phyloP scores from a whole-genome alignment of 345 rosid genomes.

The Triadica sebifera region DNA sequence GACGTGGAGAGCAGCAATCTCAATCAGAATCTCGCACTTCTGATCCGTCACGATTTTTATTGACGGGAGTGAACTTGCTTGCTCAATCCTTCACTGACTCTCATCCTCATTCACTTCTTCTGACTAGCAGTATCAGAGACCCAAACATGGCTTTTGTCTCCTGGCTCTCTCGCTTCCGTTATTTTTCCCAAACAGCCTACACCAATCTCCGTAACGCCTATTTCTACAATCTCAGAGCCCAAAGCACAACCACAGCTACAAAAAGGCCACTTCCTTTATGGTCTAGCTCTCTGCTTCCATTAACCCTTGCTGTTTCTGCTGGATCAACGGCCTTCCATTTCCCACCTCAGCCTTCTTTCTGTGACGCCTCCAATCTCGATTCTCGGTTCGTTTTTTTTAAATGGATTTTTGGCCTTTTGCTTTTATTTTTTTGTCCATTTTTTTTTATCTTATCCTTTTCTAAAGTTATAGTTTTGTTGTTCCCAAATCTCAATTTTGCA shows the following conservation, averaged over 20 bases:
- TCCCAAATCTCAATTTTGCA: not conserved
- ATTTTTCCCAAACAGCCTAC: slow-evolving; percentile 32
- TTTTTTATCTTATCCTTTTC: not conserved
- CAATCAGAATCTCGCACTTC: too few species aligned
- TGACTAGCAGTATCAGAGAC: not conserved
- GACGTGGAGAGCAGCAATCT: too few species aligned
- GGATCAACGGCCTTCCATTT: slow-evolving; percentile 44
- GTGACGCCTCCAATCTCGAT: slow-evolving; percentile 45
- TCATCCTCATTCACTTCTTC: not conserved
- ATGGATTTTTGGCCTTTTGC: not conserved
- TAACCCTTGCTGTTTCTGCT: slow-evolving; percentile 56
- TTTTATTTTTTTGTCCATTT: not conserved
- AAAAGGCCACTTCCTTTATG: slow-evolving; percentile 19
- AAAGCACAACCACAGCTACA: not conserved
- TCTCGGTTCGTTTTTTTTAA: slow-evolving; percentile 36
- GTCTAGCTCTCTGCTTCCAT: slow-evolving; percentile 51
- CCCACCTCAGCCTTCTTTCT: slow-evolving; percentile 48
- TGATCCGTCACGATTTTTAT: too few species aligned
- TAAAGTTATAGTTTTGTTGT: not conserved
- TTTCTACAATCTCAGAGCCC: slow-evolving; percentile 19
- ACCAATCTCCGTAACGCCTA: slow-evolving; percentile 28
- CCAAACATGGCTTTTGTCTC: slow-evolving; percentile 37
- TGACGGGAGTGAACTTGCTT: too few species aligned
- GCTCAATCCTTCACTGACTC: too few species aligned
- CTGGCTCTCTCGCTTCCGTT: slow-evolving; percentile 47